Conservation (phyloP, 2,329 filamentous ascomycete genomes). For the Monascus ruber region DNA sequence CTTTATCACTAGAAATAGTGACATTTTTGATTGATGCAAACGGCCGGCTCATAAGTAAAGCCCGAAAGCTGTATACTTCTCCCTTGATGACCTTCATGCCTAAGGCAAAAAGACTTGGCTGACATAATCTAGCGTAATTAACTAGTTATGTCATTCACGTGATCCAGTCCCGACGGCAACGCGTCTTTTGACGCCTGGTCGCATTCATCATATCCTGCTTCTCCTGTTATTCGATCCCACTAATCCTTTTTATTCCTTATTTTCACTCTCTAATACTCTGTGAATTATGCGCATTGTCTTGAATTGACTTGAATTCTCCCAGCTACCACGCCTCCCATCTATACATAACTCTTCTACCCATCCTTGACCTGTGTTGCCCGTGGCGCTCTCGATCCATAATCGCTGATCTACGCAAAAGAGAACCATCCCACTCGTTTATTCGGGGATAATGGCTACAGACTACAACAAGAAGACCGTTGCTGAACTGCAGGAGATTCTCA, state of each 20-base stretch:
- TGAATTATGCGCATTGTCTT: background rate
- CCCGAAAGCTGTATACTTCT: too few relatives aligned
- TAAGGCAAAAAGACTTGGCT: too few relatives aligned
- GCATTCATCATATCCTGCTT: background rate
- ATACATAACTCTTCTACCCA: too few relatives aligned
- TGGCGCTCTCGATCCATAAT: background rate
- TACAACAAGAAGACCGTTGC: conserved; percentile 41
- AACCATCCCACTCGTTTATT: background rate
- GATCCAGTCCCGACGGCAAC: background rate
- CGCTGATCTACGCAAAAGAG: background rate
- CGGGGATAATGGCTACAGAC: conserved; percentile 26
- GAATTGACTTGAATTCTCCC: background rate
- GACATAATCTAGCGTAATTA: too few relatives aligned
- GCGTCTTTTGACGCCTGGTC: background rate
- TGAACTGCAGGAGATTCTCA: conserved; percentile 39
- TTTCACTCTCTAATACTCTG: background rate
- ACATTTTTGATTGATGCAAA: too few relatives aligned
- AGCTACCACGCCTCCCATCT: too few relatives aligned
- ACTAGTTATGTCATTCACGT: background rate
- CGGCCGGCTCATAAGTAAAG: too few relatives aligned
- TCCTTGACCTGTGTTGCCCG: background rate
- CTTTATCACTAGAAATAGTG: too few relatives aligned
- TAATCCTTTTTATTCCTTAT: background rate
- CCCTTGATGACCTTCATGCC: too few relatives aligned
- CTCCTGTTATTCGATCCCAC: background rate